phyloP scores from a whole-genome alignment of 1,139 yeast genomes.

The Sugiyamaella xylanicola region DNA sequence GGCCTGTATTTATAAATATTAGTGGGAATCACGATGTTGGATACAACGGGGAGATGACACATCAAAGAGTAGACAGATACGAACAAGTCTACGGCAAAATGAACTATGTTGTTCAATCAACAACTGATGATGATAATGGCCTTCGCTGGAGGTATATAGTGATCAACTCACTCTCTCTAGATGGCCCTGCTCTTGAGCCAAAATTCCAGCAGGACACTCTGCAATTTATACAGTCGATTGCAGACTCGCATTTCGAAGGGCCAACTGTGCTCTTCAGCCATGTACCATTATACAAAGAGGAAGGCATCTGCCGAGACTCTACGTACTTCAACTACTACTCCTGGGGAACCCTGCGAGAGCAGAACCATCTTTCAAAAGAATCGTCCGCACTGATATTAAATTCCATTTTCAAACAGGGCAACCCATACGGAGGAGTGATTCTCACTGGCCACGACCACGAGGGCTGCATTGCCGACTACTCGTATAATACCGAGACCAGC shows the following conservation, averaged over 20 bases:
- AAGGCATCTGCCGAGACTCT: conserved; percentile 83
- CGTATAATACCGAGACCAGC: conserved; percentile 37
- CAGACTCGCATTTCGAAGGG: conserved; percentile 64
- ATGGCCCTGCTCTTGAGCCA: conserved; percentile 85
- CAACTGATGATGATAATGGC: conserved; percentile 5
- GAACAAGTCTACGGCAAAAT: conserved; percentile 74
- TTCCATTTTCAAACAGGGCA: conserved; percentile 56
- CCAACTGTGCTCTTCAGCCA: conserved; percentile 85
- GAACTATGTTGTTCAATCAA: conserved; percentile 56
- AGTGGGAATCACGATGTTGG: conserved; percentile 98
- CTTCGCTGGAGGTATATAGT: conserved; percentile 74
- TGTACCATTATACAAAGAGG: conserved; percentile 80
- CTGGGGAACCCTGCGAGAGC: conserved; percentile 70
- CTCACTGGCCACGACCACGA: conserved; percentile 96
- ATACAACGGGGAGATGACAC: conserved; percentile 90
- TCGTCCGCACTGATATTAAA: conserved; percentile 68
- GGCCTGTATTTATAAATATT: conserved; percentile 59
- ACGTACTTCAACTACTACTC: conserved; percentile 71
- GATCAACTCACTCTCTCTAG: conserved; percentile 77
- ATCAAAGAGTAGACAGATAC: conserved; percentile 86
- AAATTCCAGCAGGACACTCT: conserved; percentile 68
- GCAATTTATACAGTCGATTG: conserved; percentile 59
- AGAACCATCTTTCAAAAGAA: conserved; percentile 75
- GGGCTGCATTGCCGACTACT: conserved; percentile 76
- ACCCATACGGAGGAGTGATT: conserved; percentile 63